These are phyloP conservation scores for Starmera amethionina DNA, from an alignment of 805 yeast genomes.

Conservation along the genomic window DNA sequence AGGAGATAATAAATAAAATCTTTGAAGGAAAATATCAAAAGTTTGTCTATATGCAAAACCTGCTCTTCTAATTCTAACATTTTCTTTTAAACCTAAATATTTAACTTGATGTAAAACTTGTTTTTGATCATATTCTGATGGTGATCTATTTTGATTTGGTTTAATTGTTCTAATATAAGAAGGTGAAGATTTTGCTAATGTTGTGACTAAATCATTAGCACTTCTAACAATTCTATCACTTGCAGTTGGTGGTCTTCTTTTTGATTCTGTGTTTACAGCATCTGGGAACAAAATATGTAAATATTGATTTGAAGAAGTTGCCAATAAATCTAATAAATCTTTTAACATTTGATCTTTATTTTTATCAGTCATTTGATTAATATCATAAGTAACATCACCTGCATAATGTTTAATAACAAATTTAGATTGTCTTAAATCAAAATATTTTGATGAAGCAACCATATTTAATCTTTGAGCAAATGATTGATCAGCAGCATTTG, in stretches of 20 bases:
- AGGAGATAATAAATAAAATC: constrained; percentile 81
- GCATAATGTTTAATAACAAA: constrained; percentile 94
- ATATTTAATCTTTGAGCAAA: constrained; percentile 85
- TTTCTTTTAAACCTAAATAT: constrained; percentile 91
- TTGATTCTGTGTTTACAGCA: constrained; percentile 53
- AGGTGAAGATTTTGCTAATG: constrained; percentile 85
- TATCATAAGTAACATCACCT: constrained; percentile 94
- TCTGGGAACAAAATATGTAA: constrained; percentile 52
- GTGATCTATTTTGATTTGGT: constrained; percentile 89
- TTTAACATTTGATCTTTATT: constrained; percentile 90
- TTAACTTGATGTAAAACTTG: constrained; percentile 95
- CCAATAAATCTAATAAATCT: constrained; percentile 73
- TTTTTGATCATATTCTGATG: constrained; percentile 77
- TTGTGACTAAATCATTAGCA: constrained; percentile 85
- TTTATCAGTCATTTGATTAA: constrained; percentile 87
- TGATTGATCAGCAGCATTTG: constrained; percentile 92
- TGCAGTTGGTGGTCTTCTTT: constrained; percentile 89
- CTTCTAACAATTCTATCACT: constrained; percentile 88
- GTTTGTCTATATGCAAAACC: constrained; percentile 98
- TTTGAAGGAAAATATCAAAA: constrained; percentile 89
- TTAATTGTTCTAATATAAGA: constrained; percentile 96
- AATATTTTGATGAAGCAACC: constrained; percentile 76
- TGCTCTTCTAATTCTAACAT: constrained; percentile 95
- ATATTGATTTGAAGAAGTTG: constrained; percentile 62
- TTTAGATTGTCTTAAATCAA: constrained; percentile 80